A percentile compares a stretch with the other conserved stretches of the same genome.
Evolutionary conservation across 2,329 filamentous ascomycete species (phyloP).

Genomic region (Botryosphaeria dothidea): DNA sequence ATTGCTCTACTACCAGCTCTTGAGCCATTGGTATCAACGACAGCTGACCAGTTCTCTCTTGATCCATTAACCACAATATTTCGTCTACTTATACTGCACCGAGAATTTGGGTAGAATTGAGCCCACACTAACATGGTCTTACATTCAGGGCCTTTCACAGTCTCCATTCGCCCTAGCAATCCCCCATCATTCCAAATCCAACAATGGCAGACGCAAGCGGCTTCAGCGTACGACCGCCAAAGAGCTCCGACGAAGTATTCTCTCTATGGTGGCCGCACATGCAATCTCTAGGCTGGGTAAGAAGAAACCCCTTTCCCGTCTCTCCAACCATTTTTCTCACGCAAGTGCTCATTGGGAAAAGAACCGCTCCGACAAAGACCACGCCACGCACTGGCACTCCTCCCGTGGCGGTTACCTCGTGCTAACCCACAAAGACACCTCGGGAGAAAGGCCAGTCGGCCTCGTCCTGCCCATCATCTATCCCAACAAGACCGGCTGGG

Average conservation of each 20-base stretch:
- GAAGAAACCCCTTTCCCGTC: background rate
- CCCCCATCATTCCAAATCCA: background rate
- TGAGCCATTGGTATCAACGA: too few relatives aligned
- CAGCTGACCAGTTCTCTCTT: too few relatives aligned
- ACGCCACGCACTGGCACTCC: constrained; percentile 33
- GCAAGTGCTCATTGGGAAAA: constrained; percentile 17
- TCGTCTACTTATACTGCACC: too few relatives aligned
- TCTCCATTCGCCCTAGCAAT: too few relatives aligned
- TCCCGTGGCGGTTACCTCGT: constrained; percentile 34
- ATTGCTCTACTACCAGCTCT: too few relatives aligned
- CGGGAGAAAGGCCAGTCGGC: constrained; percentile 29
- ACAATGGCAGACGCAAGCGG: background rate
- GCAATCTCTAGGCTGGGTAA: constrained; percentile 36
- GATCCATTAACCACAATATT: too few relatives aligned
- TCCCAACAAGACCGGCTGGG: constrained; percentile 40
- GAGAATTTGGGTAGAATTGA: too few relatives aligned
- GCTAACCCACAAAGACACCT: constrained; percentile 26
- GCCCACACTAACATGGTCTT: too few relatives aligned
- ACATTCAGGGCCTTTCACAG: background rate
- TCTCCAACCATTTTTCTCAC: background rate
- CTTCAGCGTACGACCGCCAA: constrained; percentile 27
- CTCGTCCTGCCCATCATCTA: constrained; percentile 35
- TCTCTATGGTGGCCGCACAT: constrained; percentile 39
- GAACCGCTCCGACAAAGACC: constrained; percentile 37
- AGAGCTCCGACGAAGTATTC: constrained; percentile 26